Evolutionary conservation across 2,329 filamentous ascomycete genomes (phyloP).

Genomic region (Cordyceps militaris): DNA sequence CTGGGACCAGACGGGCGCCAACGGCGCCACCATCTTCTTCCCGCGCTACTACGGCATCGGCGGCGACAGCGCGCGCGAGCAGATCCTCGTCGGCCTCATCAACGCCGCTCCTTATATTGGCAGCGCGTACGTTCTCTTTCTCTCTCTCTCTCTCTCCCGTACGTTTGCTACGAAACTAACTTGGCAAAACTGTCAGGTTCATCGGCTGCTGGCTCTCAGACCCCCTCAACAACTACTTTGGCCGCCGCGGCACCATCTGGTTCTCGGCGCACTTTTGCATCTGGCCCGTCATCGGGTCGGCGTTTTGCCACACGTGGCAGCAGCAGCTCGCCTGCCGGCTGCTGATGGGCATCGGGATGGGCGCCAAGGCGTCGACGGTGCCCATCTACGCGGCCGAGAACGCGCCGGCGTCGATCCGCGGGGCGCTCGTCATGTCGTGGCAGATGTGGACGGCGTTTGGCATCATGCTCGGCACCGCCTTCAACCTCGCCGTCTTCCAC

Average conservation of each 20-base stretch:
- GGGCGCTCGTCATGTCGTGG: slow-evolving; percentile 78
- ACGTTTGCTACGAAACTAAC: not conserved
- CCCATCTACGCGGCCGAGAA: slow-evolving; percentile 73
- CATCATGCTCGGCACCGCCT: slow-evolving; percentile 48
- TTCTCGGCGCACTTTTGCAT: slow-evolving; percentile 66
- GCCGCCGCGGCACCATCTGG: slow-evolving; percentile 54
- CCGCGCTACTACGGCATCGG: slow-evolving; percentile 43
- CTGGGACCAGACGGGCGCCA: slow-evolving; percentile 60
- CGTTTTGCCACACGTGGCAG: slow-evolving; percentile 64
- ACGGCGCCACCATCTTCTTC: slow-evolving; percentile 58
- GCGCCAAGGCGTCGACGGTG: slow-evolving; percentile 65
- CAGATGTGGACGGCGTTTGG: slow-evolving; percentile 61
- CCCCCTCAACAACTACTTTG: slow-evolving; percentile 44
- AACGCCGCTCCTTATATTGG: slow-evolving; percentile 51
- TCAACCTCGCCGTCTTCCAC: slow-evolving; percentile 11
- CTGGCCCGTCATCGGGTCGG: slow-evolving; percentile 61
- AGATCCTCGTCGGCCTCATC: slow-evolving; percentile 55
- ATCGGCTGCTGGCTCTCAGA: slow-evolving; percentile 63
- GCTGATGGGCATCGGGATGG: slow-evolving; percentile 70
- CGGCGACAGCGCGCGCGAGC: slow-evolving; percentile 28
- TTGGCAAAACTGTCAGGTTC: slow-evolving; percentile 15
- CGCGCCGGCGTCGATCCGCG: slow-evolving; percentile 61
- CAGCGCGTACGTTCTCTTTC: slow-evolving; percentile 25
- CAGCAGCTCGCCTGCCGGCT: slow-evolving; percentile 66
- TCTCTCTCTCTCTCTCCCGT: not conserved